Evolutionary conservation across 306 rosid genomes (phyloP).

Genomic region (Albizia julibrissin): DNA sequence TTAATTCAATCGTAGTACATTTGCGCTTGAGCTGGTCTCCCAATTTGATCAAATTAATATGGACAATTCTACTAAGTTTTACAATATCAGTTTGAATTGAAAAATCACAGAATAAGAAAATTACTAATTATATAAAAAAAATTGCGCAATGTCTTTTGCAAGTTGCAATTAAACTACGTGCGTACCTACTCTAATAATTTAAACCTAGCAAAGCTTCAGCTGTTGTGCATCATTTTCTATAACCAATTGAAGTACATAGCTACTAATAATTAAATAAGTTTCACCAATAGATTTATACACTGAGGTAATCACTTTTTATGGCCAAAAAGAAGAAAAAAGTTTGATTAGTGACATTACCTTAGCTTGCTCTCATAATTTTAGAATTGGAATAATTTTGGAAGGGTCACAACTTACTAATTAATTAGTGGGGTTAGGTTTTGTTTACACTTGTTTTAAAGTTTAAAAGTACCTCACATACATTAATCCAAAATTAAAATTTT

Average conservation of each 20-base stretch:
- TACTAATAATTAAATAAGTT: not conserved
- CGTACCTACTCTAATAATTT: not conserved
- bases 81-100: not conserved
- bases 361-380: not conserved
- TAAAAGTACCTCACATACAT: conserved; percentile 6
- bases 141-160: not conserved
- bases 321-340: not conserved
- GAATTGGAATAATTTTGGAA: conserved; percentile 13
- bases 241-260: not conserved
- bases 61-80: not conserved
- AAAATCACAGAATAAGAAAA: not conserved
- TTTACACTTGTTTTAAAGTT: conserved; percentile 10
- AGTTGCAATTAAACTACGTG: not conserved
- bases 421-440: conserved; percentile 43
- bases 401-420: not conserved
- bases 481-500: conserved; percentile 19
- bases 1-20: not conserved
- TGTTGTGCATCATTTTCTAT: not conserved
- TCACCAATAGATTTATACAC: not conserved
- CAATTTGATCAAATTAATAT: not conserved
- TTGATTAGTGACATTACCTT: not conserved
- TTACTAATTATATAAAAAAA: not conserved
- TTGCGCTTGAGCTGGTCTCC: not conserved
- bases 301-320: not conserved
- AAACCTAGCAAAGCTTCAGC: not conserved